phyloP scores from a whole-genome alignment of 768 basidiomycete species.

The Ramaria rubella region DNA sequence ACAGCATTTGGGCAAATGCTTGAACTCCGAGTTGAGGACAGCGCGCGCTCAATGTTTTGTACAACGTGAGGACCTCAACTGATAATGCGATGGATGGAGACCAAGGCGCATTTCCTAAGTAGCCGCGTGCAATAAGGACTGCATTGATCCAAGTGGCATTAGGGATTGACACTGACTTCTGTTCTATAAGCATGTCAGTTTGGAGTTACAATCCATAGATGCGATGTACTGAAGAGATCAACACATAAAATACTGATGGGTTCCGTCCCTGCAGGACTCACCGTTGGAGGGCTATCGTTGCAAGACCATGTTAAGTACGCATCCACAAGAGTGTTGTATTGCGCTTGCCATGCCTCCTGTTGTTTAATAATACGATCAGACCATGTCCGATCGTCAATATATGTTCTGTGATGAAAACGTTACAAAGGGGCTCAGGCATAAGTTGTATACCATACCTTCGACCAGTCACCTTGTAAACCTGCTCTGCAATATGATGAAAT shows the following conservation, averaged over 20 bases:
- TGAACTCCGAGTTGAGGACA: constrained; percentile 23
- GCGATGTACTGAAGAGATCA: neutral
- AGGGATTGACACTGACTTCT: neutral
- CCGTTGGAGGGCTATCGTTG: neutral
- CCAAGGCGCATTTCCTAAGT: neutral
- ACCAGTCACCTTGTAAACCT: too few species aligned
- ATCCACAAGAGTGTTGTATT: neutral
- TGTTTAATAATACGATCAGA: neutral
- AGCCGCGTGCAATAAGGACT: neutral
- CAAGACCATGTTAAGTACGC: neutral
- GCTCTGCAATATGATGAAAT: too few species aligned
- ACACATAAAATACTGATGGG: too few species aligned
- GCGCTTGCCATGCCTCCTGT: neutral
- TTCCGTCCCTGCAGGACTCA: neutral
- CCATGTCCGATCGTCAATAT: neutral
- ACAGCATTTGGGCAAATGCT: constrained; percentile 22
- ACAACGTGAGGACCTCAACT: constrained; percentile 13
- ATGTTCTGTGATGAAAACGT: neutral
- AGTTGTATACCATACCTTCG: too few species aligned
- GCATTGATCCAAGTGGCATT: neutral
- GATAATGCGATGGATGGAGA: constrained; percentile 14
- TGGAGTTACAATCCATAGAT: neutral
- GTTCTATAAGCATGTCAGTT: neutral
- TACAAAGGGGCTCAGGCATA: neutral
- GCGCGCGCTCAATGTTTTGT: neutral